These are phyloP conservation scores for Lentinula detonsa DNA, from an alignment of 768 basidiomycete genomes.

Conservation along the genomic window DNA sequence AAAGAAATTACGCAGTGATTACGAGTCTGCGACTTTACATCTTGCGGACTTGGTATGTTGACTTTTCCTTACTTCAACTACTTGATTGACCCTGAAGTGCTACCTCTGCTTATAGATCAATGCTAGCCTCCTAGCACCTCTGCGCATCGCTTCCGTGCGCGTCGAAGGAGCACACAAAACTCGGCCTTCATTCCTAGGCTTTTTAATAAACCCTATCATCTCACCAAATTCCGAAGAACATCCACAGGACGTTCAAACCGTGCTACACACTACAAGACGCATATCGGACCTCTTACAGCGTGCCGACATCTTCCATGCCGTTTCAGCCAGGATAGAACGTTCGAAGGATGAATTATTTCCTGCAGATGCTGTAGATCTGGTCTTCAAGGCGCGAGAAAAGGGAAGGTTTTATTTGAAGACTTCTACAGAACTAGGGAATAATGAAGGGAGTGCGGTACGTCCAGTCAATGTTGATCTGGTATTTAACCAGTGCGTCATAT, in stretches of 20 bases:
- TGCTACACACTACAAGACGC: slow-evolving; percentile 62
- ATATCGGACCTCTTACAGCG: slow-evolving; percentile 61
- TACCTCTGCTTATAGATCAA: not conserved
- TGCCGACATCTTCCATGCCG: slow-evolving; percentile 71
- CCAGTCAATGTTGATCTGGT: not conserved
- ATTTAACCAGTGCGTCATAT: not conserved
- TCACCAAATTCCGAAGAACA: slow-evolving; percentile 12
- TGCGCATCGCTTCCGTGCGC: slow-evolving; percentile 71
- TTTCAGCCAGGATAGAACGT: slow-evolving; percentile 59
- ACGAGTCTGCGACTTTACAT: slow-evolving; percentile 61
- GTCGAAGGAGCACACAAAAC: slow-evolving; percentile 75
- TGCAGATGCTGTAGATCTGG: slow-evolving; percentile 67
- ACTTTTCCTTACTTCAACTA: not conserved
- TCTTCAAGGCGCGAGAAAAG: slow-evolving; percentile 73
- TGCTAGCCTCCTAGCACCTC: slow-evolving; percentile 26
- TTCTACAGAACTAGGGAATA: slow-evolving; percentile 88
- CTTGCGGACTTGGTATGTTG: slow-evolving; percentile 57
- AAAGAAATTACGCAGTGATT: slow-evolving; percentile 66
- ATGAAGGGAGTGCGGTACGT: slow-evolving; percentile 89
- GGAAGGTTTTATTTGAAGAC: slow-evolving; percentile 74
- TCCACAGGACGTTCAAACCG: slow-evolving; percentile 42
- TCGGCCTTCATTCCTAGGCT: slow-evolving; percentile 74
- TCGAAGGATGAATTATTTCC: slow-evolving; percentile 47
- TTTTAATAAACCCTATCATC: slow-evolving; percentile 62
- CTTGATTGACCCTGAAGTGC: not conserved